Evolutionary conservation across 805 yeast species (phyloP), one percentile per base, ranked within the genome.

Genomic region (Candida endomychidarum): DNA sequence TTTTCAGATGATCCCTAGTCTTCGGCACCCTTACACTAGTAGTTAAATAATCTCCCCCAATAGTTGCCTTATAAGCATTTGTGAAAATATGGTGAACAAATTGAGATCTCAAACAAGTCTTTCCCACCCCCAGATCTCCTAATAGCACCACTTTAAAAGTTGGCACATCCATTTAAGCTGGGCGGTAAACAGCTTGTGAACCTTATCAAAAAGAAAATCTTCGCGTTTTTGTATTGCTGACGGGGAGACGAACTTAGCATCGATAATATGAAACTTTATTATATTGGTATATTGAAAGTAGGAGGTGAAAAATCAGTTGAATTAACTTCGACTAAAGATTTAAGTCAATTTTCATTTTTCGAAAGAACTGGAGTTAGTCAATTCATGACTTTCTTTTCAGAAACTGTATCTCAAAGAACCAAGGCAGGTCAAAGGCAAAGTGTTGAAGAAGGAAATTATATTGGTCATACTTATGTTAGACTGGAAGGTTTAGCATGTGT

Each of bases 331-430:
- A 89, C 89, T 19, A 79, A 85, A 53, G 97, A 93, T 57, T 74
- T 93, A 45, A 75, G 88, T 18, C 83, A 83, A 51, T 91, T 91
- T 65, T 80, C 93, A 20, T 93, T 86, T 65, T 93, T 93, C 62
- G 96, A 91, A 67, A 75, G 90, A 52, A 65, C 74, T 42, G 71
- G 78, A 30, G 96, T 90, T 19, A 81, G 85, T 15, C 96, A 91
- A 64, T 91, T 93, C 66, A 86, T 91, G 96, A 80, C 95, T 3
- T 93, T 93, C 63, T 90, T 93, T 65, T 77, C 95, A 18, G 86
- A 81, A 54, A 93, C 99, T 2, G 91, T 91, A 18, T 81, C 95
- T 11, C 83, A 81, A 48, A 81, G 99, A 66, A 93, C 99, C 2
- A 66, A 73, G 28, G 73, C 91, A 0, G 96, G 96, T 34, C 91